Base-by-base conservation (phyloP, 2,329 filamentous ascomycete species). In the Cytospora paraplurivora region DNA sequence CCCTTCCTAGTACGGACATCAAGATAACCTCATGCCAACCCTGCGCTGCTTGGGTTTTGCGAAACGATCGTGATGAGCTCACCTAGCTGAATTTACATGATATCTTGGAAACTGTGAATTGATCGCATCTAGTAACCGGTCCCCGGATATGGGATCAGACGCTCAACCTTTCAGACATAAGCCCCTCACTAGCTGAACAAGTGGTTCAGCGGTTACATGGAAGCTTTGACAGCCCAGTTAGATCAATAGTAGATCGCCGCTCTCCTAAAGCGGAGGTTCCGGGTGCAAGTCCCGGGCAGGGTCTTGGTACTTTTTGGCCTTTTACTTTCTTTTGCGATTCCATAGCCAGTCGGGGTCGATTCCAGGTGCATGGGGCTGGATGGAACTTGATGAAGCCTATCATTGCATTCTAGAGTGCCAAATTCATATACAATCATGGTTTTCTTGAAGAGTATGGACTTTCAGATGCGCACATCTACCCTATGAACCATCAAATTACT, bases 161-260 rank as follows among this genome's bases (percentile, higher is more conserved):
- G 6, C 17, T 19, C 15, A 5, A 10, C 41, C 19, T n/a, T 19
- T n/a, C 19, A 7, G 3, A 19, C 17, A n/a, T n/a, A 19, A 19
- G 17, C 17, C 41, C 15, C 4, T 7, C 4, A 6, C 41, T n/a
- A 44, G 41, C 17, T 17, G 17, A n/a, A 15, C 37, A 50, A n/a
- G 32, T 61, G 33, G 58, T 49, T 21, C 21, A 61, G 38, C 10
- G 51, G 58, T 37, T 27, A 49, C 15, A n/a, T 47, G n/a, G 8
- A 4, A n/a, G 44, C 3, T 47, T 17, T 47, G 27, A 7, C 27
- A n/a, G 61, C 57, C 54, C 57, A 38, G 47, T 47, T 67, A 63
- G 66, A 60, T 66, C 60, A 67, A 67, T 67, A 63, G 66, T 53
- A 67, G 59, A 63, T 57, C 62, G 52, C 63, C 53, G 57, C 56